Evolutionary conservation across 2,329 filamentous ascomycete genomes (phyloP), one percentile per base, ranked within the genome.

Genomic region (Pyricularia pennisetigena): DNA sequence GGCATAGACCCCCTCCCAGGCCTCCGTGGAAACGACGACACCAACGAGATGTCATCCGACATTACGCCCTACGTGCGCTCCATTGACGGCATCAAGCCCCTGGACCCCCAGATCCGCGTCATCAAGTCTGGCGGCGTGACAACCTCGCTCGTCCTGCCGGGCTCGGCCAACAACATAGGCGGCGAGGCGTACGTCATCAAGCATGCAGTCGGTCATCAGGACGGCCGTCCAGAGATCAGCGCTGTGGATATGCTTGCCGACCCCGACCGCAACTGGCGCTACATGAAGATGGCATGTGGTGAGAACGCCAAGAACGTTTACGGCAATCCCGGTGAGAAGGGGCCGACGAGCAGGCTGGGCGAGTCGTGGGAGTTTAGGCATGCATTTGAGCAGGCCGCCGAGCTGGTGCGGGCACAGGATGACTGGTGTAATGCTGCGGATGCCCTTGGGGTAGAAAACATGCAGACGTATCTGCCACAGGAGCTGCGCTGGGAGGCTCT

Each of bases 201-300:
- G 78, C 87, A 88, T 70, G 85, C 88, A 10, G 84, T 90, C 12
- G 88, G 88, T 24, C 81, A 81, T 68, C 72, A 79, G 0, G 84
- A 89, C 71, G 86, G 88, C 3, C 83, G 88, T 26, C 78, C 82
- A 20, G 88, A 91, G 75, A 83, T 88, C 62, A 89, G 87, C 67
- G 86, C 85, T 2, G 78, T 81, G 28, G 85, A 90, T 71, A 82
- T 91, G 79, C 80, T 91, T 10, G 88, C 89, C 1, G 87, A 90
- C 67, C 88, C 88, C 0, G 87, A 89, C 61, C 81, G 82, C 26
- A 85, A 80, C 69, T 89, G 88, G 85, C 82, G 89, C 24, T 91
- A 90, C 75, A 89, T 92, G 82, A 91, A 92, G 79, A 91, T 91
- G 88, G 89, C 89, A 0, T 91, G 88, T 71, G 89, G 89, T 49